Conservation (phyloP, 176 grass and related monocot species). For the Oryza meyeriana region DNA sequence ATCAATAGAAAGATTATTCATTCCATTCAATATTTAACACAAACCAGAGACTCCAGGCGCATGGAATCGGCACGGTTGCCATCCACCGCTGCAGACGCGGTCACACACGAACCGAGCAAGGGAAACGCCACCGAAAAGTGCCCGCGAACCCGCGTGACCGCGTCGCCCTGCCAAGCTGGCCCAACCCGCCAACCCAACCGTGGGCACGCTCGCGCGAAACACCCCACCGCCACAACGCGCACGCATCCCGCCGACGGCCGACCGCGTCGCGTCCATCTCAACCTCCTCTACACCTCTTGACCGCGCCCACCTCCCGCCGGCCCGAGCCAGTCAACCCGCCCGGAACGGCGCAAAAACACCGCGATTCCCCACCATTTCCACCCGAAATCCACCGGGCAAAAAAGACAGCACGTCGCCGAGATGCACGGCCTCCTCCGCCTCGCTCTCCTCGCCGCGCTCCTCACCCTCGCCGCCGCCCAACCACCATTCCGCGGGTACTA, state of each 20-base stretch:
- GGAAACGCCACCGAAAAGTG: neutral
- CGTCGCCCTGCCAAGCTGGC: neutral
- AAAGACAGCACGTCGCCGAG: neutral
- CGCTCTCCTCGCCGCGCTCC: conserved; percentile 12
- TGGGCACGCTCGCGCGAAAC: neutral
- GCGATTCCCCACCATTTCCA: neutral
- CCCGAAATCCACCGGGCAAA: neutral
- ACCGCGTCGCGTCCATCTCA: neutral
- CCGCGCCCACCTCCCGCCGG: neutral
- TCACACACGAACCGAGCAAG: neutral
- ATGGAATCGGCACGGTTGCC: neutral
- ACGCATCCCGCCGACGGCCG: neutral
- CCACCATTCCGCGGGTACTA: conserved; percentile 43
- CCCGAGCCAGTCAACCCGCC: neutral
- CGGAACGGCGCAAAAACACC: neutral
- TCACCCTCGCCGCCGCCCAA: conserved; percentile 21
- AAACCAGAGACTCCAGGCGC: too few relatives aligned
- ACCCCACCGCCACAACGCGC: neutral
- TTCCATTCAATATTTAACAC: too few relatives aligned
- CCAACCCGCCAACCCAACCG: neutral
- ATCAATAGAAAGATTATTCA: too few relatives aligned
- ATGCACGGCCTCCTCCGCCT: conserved; percentile 27
- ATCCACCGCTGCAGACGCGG: neutral
- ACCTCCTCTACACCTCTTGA: neutral
- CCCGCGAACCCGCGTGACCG: neutral